Evolutionary conservation across 345 rosid genomes (phyloP).

Genomic region (Eucalyptus marginata): DNA sequence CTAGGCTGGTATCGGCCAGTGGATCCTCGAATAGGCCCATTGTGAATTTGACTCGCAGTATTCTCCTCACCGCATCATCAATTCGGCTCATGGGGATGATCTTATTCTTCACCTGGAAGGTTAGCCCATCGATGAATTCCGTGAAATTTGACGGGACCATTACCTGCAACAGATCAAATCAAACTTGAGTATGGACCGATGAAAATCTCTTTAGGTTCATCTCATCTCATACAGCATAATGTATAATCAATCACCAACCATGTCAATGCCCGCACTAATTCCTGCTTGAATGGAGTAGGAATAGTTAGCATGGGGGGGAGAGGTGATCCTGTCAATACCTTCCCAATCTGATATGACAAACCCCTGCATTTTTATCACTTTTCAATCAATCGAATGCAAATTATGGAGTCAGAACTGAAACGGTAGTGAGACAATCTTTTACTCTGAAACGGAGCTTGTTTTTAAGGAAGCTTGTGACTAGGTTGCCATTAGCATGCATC

Average conservation of each 20-base stretch:
- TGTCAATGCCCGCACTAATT: conserved; percentile 54
- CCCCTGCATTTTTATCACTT: conserved; percentile 15
- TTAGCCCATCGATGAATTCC: conserved; percentile 38
- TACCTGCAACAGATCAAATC: background rate
- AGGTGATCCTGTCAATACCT: conserved; percentile 58
- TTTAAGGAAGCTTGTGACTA: conserved; percentile 74
- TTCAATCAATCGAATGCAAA: background rate
- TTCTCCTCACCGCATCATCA: conserved; percentile 59
- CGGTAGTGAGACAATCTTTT: background rate
- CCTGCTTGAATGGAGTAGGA: conserved; percentile 35
- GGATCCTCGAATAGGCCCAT: conserved; percentile 60
- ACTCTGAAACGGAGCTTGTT: conserved; percentile 58
- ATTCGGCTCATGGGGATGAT: conserved; percentile 50
- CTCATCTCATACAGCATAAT: background rate
- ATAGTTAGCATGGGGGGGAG: conserved; percentile 55
- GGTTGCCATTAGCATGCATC: conserved; percentile 61
- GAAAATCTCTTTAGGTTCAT: background rate
- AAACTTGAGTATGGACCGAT: background rate
- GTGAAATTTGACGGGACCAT: conserved; percentile 48
- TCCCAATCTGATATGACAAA: conserved; percentile 61
- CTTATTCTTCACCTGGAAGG: conserved; percentile 25
- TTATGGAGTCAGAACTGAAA: background rate
- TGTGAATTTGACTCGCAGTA: conserved; percentile 53
- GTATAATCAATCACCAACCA: conserved; percentile 15
- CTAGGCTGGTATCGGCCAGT: conserved; percentile 22